These are phyloP conservation scores for Rhodomyrtus psidioides DNA, from an alignment of 441 rosid genomes.

Conservation along the genomic window DNA sequence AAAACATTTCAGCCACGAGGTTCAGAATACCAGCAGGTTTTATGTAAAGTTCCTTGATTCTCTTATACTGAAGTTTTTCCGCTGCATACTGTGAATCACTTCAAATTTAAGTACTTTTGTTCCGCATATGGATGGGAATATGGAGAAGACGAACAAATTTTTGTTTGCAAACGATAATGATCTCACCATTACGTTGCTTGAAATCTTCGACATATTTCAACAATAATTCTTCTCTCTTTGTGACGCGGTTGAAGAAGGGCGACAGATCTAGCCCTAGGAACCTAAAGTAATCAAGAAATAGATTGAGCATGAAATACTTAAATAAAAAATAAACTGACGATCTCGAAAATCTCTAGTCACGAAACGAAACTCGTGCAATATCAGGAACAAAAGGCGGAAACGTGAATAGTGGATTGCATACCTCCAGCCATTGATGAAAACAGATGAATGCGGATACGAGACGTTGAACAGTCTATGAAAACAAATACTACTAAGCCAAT, in stretches of 20 bases:
- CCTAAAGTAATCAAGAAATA: not conserved
- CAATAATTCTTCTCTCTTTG: fast-evolving
- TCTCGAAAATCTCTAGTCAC: too few relatives aligned
- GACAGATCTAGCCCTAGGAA: not conserved
- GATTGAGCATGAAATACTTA: not conserved
- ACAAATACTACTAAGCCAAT: too few relatives aligned
- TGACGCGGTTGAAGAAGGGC: fast-evolving
- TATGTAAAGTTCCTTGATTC: not conserved
- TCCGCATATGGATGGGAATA: not conserved
- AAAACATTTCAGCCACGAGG: not conserved
- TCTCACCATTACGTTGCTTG: not conserved
- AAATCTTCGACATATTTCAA: not conserved
- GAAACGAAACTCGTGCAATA: too few relatives aligned
- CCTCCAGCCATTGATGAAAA: too few relatives aligned
- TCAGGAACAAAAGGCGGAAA: too few relatives aligned
- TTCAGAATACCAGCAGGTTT: fast-evolving
- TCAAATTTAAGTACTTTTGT: not conserved
- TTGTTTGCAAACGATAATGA: not conserved
- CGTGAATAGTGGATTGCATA: too few relatives aligned
- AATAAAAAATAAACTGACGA: too few relatives aligned
- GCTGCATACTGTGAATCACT: not conserved
- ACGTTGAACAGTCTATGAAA: too few relatives aligned
- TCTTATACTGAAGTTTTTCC: not conserved
- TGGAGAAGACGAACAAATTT: not conserved
- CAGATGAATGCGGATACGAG: too few relatives aligned